Evolutionary conservation across 805 yeast species (phyloP).

Genomic region (Hanseniaspora pseudoguilliermondii): DNA sequence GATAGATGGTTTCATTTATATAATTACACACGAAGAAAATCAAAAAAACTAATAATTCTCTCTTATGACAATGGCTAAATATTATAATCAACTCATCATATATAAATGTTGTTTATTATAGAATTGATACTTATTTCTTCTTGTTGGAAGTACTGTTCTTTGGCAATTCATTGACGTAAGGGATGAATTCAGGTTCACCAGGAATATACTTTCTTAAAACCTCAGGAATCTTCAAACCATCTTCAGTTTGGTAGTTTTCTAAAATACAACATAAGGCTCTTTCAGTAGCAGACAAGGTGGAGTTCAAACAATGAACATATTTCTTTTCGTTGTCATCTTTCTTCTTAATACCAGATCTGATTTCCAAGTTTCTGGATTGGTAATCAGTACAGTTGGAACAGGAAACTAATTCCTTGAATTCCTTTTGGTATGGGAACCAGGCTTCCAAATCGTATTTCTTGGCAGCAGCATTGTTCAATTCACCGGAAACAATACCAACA

Average conservation of each 20-base stretch:
- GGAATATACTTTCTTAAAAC: slow-evolving; percentile 93
- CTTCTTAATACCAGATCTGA: slow-evolving; percentile 96
- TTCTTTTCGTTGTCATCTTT: slow-evolving; percentile 90
- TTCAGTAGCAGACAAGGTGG: slow-evolving; percentile 94
- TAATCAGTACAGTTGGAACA: slow-evolving; percentile 99
- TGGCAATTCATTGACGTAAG: slow-evolving; percentile 80
- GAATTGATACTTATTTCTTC: slow-evolving; percentile 28
- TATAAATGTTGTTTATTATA: too few species aligned
- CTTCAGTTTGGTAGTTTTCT: slow-evolving; percentile 96
- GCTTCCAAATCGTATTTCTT: slow-evolving; percentile 98
- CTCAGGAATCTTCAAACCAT: slow-evolving; percentile 85
- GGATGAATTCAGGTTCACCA: slow-evolving; percentile 95
- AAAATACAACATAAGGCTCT: slow-evolving; percentile 94
- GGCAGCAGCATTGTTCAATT: slow-evolving; percentile 97
- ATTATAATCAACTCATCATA: too few species aligned
- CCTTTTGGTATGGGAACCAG: slow-evolving; percentile 99
- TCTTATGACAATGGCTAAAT: not conserved
- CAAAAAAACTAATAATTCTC: slow-evolving; percentile 14
- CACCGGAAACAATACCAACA: slow-evolving; percentile 96
- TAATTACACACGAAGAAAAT: not conserved
- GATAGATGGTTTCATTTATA: not conserved
- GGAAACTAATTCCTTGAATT: slow-evolving; percentile 93
- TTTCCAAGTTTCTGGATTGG: slow-evolving; percentile 96
- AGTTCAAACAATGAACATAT: slow-evolving; percentile 96
- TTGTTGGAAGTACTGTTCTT: slow-evolving; percentile 79